Percentiles rank a stretch among this genome's conserved stretches.
Conservation (phyloP, 2,329 filamentous ascomycete species). For the Cladobotryum protrusum region DNA sequence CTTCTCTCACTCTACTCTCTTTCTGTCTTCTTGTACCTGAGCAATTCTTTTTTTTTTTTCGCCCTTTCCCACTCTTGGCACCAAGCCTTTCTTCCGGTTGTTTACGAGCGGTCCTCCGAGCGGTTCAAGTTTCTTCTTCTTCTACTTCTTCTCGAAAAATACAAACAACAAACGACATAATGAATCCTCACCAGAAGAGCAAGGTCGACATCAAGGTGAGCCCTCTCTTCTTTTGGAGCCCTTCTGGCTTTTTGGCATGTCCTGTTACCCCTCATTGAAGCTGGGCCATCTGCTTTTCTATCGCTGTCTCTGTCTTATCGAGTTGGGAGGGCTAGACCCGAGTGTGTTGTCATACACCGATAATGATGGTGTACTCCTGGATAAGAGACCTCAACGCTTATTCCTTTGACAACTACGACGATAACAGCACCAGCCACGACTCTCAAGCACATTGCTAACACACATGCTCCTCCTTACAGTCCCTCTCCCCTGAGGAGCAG, state of each 20-base stretch:
- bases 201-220: slow-evolving; percentile 94
- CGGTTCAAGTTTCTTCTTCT: background rate
- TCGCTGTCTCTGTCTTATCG: too few species aligned
- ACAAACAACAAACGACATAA: background rate
- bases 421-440: too few species aligned
- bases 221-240: slow-evolving; percentile 17
- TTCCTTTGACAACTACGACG: too few species aligned
- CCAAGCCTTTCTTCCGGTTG: too few species aligned
- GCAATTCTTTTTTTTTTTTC: background rate
- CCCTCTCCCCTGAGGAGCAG: slow-evolving; percentile 89
- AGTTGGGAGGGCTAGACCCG: too few species aligned
- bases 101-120: background rate
- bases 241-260: background rate
- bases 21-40: too few species aligned
- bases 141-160: background rate
- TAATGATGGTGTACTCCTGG: too few species aligned
- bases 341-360: too few species aligned
- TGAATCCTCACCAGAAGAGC: slow-evolving; percentile 96
- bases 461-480: slow-evolving; percentile 44
- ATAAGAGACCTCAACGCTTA: too few species aligned
- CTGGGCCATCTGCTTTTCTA: too few species aligned
- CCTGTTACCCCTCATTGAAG: background rate
- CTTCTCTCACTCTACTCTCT: too few species aligned
- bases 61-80: background rate
- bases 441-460: too few species aligned